These are phyloP conservation scores for Venturiaceae sp. DNA, from an alignment of 2,329 filamentous ascomycete genomes.

Conservation along the genomic window DNA sequence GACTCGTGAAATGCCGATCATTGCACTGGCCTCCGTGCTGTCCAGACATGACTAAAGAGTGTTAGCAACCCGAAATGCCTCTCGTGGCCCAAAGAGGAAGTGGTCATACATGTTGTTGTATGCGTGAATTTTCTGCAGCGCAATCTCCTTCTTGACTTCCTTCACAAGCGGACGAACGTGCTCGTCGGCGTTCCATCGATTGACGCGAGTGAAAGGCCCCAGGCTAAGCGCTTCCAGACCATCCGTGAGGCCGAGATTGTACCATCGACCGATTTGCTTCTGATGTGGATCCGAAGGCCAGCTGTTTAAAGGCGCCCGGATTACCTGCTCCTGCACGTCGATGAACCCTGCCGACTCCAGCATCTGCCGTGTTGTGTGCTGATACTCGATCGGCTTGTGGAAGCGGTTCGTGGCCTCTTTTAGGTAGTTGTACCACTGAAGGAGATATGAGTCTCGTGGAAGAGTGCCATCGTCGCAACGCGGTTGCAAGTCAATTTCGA, in stretches of 20 bases:
- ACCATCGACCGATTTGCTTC: conserved; percentile 68
- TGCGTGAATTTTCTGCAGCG: conserved; percentile 55
- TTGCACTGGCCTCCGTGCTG: conserved; percentile 9
- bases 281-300: conserved; percentile 58
- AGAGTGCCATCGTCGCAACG: conserved; percentile 59
- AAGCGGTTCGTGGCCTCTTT: conserved; percentile 57
- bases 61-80: neutral
- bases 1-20: conserved; percentile 2
- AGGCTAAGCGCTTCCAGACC: conserved; percentile 65
- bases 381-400: conserved; percentile 57
- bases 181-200: conserved; percentile 46
- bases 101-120: conserved; percentile 68
- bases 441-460: conserved; percentile 46
- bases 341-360: conserved; percentile 67
- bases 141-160: conserved; percentile 58
- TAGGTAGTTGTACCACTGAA: conserved; percentile 61
- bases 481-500: conserved; percentile 79
- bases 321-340: conserved; percentile 62
- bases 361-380: conserved; percentile 48
- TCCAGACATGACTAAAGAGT: conserved; percentile 10
- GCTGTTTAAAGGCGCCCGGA: conserved; percentile 62
- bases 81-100: neutral
- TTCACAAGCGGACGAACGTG: conserved; percentile 53
- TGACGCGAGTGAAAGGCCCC: conserved; percentile 59
- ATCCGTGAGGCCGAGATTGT: conserved; percentile 67